phyloP scores from a whole-genome alignment of 1,139 yeast genomes.

The Hanseniaspora uvarum region DNA sequence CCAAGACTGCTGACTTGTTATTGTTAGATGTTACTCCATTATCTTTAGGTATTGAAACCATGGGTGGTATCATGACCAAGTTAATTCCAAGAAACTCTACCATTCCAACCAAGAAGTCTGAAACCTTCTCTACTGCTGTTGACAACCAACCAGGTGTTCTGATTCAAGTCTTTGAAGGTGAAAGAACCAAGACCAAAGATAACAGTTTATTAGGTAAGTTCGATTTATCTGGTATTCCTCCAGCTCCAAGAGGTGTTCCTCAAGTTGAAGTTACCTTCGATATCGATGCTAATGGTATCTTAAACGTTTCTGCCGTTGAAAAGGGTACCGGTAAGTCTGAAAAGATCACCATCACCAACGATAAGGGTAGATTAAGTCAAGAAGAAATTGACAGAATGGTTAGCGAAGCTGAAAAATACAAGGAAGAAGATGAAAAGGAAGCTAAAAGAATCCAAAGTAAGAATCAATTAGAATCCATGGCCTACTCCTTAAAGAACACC shows the following conservation, averaged over 20 bases:
- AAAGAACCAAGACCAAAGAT: constrained; percentile 50
- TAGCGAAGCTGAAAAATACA: constrained; percentile 77
- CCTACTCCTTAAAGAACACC: constrained; percentile 80
- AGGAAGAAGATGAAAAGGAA: constrained; percentile 77
- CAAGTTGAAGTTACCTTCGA: constrained; percentile 90
- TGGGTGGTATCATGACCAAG: constrained; percentile 98
- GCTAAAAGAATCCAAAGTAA: constrained; percentile 66
- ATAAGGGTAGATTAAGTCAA: constrained; percentile 91
- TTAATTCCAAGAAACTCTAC: constrained; percentile 96
- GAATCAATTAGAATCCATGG: constrained; percentile 87
- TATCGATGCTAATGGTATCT: constrained; percentile 85
- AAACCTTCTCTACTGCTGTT: constrained; percentile 96
- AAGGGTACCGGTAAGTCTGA: constrained; percentile 77
- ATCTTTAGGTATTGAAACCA: constrained; percentile 95
- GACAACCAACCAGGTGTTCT: constrained; percentile 98
- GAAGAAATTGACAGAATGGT: constrained; percentile 94
- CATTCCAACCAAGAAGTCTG: constrained; percentile 94
- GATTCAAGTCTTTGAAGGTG: constrained; percentile 71
- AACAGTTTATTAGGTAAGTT: constrained; percentile 90
- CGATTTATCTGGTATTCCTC: constrained; percentile 85
- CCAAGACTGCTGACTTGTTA: constrained; percentile 48
- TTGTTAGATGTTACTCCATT: constrained; percentile 95
- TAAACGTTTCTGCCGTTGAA: constrained; percentile 88
- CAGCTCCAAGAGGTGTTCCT: constrained; percentile 95
- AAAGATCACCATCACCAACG: constrained; percentile 80